Base-by-base conservation (phyloP, 176 grass and related monocot genomes). In the Cenchrus purpureus region DNA sequence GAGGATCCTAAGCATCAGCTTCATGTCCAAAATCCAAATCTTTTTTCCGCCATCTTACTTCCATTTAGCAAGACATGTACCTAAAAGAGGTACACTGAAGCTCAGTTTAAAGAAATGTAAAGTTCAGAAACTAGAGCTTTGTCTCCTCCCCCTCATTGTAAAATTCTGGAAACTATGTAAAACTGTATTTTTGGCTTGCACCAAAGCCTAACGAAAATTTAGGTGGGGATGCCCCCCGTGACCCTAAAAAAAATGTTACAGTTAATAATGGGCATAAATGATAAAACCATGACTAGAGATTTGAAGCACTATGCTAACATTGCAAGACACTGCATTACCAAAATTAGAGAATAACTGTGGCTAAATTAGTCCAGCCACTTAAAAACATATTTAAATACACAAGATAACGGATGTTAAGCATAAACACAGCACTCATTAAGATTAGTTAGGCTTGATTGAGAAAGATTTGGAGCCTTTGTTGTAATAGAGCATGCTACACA, bases 51-150 rank as follows among this genome's bases (percentile, higher is more conserved):
- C 31, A 74, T 19, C 31, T 12, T 31, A 65, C 44, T 65, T 62
- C 51, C 15, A 55, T 74, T 20, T 14, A 84, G 8, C 5, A 44
- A 84, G 71, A 51, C 46, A 75, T 7, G 45, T 45, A 49, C 82
- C 82, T 74, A 74, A 51, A 52, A 76, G 17, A 76, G 59, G 59
- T 16, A 54, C 63, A 56, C 19, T 66, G 31, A 75, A 74, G 59
- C 49, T 55, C 13, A 75, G 55, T 64, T 66, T 22, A 40, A 40
- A 40, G 37, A 40, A 40, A 40, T 40, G 37, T 40, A 40, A 40
- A 40, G 37, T 40, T 40, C 37, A 40, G 37, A 40, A 40, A 40
- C 37, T 40, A 40, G 37, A 40, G 3, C 37, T 40, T 40, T 25
- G 25, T 25, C 25, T 25, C 25, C 25, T 25, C 25, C 25, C 25